Evolutionary conservation across 805 yeast genomes (phyloP), one percentile per base, ranked within the genome.

Genomic region (Metschnikowia gelsemii): DNA sequence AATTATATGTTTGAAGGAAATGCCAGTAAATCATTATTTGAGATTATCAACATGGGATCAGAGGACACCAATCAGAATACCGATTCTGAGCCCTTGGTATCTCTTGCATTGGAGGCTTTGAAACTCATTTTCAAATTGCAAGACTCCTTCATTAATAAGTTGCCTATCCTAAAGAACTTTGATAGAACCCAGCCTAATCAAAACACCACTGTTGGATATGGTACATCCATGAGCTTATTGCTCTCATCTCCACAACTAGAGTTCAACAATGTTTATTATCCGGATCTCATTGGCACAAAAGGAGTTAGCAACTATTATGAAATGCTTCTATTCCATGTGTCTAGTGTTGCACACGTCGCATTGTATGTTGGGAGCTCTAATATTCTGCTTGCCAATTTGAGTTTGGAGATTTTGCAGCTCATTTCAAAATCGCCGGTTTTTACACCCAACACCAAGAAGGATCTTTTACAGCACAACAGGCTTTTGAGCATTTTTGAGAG

Each of bases 271-370:
- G 61, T 66, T 16, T 70, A 68, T 47, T 57, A 60, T 38, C 73
- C 80, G 1, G 59, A 67, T 11, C 56, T 50, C 55, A 49, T 75
- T 35, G 83, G 85, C 5, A 72, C 80, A 2, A 81, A 76, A 51
- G 89, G 87, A 0, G 56, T 82, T 6, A 63, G 75, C 11, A 75
- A 84, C 3, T 85, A 86, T 50, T 80, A 72, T 54, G 95, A 87
- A 54, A 82, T 90, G 0, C 64, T 90, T 7, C 63, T 86, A 18
- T 79, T 81, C 59, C 77, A 85, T 46, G 63, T 89, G n/a, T 77
- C 88, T 0, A 64, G 85, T 8, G 73, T 90, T 17, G 86, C 87
- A 0, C 85, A 85, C 48, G 59, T 89, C 32, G 84, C 93, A 0
- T 62, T 89, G 13, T 87, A 87, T 54, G 79, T 84, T 37, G 88